These are phyloP conservation scores for Moricandia arvensis DNA, from an alignment of 345 rosid genomes.

Conservation along the genomic window DNA sequence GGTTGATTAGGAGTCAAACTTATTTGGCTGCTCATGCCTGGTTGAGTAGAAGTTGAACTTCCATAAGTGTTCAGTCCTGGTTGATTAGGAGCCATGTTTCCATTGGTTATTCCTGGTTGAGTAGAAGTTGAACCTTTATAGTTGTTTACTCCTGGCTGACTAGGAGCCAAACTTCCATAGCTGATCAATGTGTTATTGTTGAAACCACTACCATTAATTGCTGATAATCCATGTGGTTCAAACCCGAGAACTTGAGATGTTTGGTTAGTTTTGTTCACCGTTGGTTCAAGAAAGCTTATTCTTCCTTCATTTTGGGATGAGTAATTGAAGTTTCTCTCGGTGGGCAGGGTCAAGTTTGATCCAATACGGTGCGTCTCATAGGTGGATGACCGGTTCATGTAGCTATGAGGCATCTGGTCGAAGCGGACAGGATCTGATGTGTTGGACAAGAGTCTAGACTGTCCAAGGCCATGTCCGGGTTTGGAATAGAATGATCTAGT, in stretches of 20 bases:
- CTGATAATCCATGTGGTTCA: slow-evolving; percentile 18
- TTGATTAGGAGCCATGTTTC: background rate
- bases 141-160: slow-evolving; percentile 2
- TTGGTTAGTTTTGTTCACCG: slow-evolving; percentile 13
- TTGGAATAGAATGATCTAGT: slow-evolving; percentile 14
- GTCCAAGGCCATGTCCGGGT: slow-evolving; percentile 23
- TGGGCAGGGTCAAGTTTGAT: slow-evolving; percentile 27
- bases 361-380: slow-evolving; percentile 19
- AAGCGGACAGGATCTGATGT: slow-evolving; percentile 9
- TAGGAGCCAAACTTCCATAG: slow-evolving; percentile 9
- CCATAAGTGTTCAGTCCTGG: background rate
- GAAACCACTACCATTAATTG: slow-evolving; percentile 1
- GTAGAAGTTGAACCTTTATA: background rate
- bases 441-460: slow-evolving; percentile 34
- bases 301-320: slow-evolving; percentile 17
- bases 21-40: background rate
- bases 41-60: background rate
- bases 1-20: background rate
- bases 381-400: slow-evolving; percentile 31
- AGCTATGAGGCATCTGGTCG: slow-evolving; percentile 17
- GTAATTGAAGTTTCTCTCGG: slow-evolving; percentile 10
- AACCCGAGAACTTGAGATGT: slow-evolving; percentile 26
- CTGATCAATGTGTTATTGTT: slow-evolving; percentile 6
- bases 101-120: background rate
- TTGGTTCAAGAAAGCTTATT: slow-evolving; percentile 12